Conservation (phyloP, 768 basidiomycete genomes). For the Mycena capillaripes region DNA sequence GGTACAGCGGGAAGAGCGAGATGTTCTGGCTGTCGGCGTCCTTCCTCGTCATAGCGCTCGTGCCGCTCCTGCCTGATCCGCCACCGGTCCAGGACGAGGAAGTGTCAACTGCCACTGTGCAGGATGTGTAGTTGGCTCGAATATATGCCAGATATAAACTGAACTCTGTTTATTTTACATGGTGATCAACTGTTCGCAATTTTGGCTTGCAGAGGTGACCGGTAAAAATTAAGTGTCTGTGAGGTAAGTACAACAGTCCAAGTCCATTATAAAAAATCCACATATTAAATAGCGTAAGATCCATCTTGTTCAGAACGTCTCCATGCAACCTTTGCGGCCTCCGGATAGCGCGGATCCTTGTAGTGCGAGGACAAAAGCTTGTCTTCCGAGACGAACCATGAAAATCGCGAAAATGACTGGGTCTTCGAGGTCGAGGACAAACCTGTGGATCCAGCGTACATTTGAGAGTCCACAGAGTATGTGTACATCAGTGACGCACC, state of each 20-base stretch:
- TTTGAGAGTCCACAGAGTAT: no score
- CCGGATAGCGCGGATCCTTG: not conserved
- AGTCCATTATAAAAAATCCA: no score
- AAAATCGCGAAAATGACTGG: slow-evolving; percentile 4
- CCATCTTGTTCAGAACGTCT: not conserved
- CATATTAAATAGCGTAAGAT: not conserved
- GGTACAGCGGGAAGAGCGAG: not conserved
- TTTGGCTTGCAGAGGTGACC: no score
- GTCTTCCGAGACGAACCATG: slow-evolving; percentile 22
- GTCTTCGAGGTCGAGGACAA: not conserved
- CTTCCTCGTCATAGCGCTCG: not conserved
- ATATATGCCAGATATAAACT: no score
- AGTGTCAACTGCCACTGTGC: no score
- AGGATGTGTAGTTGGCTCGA: no score
- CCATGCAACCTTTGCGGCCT: not conserved
- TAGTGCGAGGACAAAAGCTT: not conserved
- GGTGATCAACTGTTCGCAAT: no score
- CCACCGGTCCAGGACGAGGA: not conserved
- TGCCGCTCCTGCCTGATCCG: not conserved
- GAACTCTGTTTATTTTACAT: no score
- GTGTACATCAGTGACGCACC: not conserved
- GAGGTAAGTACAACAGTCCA: no score
- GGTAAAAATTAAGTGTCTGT: no score
- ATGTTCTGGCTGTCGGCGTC: not conserved
- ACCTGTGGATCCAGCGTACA: not conserved